These are phyloP conservation scores for Torrubiella hemipterigena DNA, from an alignment of 2,329 filamentous ascomycete genomes.

Conservation along the genomic window DNA sequence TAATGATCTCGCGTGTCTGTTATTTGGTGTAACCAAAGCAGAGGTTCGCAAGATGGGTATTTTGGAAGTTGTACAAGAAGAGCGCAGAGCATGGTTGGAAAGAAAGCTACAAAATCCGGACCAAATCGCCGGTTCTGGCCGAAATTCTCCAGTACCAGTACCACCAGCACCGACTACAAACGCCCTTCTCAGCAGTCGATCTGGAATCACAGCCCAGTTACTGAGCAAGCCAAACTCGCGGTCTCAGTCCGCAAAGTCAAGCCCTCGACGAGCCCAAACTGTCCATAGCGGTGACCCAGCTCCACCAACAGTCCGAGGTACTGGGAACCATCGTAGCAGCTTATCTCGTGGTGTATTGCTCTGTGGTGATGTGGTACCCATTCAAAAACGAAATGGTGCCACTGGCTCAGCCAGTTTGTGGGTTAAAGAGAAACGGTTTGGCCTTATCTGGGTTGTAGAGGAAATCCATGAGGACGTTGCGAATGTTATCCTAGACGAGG, in stretches of 20 bases:
- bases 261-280: conserved; percentile 48
- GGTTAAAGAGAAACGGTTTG: conserved; percentile 94
- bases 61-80: conserved; percentile 83
- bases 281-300: conserved; percentile 44
- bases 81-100: conserved; percentile 80
- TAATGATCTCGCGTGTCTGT: conserved; percentile 88
- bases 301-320: conserved; percentile 39
- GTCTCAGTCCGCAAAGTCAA: conserved; percentile 40
- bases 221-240: conserved; percentile 68
- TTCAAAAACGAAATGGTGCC: conserved; percentile 86
- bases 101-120: conserved; percentile 52
- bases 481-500: conserved; percentile 62
- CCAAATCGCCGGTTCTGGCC: conserved; percentile 20
- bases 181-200: conserved; percentile 53
- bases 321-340: conserved; percentile 53
- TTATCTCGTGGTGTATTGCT: conserved; percentile 82
- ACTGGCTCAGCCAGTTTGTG: conserved; percentile 90
- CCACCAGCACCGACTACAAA: conserved; percentile 30
- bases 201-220: conserved; percentile 75
- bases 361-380: conserved; percentile 96
- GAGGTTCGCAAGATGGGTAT: conserved; percentile 94
- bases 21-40: conserved; percentile 97
- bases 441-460: conserved; percentile 94
- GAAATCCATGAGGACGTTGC: conserved; percentile 95
- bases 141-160: conserved; percentile 18